phyloP scores from a whole-genome alignment of 2,329 filamentous ascomycete species.

The Orbilia brochopaga region DNA sequence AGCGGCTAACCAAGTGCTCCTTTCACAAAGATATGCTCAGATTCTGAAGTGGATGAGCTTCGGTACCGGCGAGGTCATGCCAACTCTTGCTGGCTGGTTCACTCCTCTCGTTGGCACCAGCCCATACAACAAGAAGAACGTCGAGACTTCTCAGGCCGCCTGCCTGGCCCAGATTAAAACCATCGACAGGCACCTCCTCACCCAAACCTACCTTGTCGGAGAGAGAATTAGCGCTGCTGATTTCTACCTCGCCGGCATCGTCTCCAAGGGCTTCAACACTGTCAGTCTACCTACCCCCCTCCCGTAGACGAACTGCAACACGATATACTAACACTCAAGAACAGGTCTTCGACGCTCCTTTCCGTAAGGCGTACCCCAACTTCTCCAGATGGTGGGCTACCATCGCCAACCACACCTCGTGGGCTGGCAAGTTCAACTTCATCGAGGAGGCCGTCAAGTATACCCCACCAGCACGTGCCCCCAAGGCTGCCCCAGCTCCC shows the following conservation, averaged over 20 bases:
- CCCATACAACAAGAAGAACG: slow-evolving; percentile 97
- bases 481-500: slow-evolving; percentile 63
- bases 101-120: slow-evolving; percentile 79
- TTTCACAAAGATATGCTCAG: slow-evolving; percentile 73
- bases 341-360: slow-evolving; percentile 82
- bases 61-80: slow-evolving; percentile 85
- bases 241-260: slow-evolving; percentile 78
- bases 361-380: slow-evolving; percentile 81
- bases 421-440: slow-evolving; percentile 75
- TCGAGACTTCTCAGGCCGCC: slow-evolving; percentile 77
- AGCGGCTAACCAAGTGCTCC: slow-evolving; percentile 53
- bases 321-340: slow-evolving; percentile 7
- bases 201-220: slow-evolving; percentile 96
- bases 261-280: slow-evolving; percentile 87
- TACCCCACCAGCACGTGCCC: slow-evolving; percentile 65
- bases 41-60: slow-evolving; percentile 99
- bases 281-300: slow-evolving; percentile 56
- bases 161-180: slow-evolving; percentile 72
- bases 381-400: slow-evolving; percentile 94
- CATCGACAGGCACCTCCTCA: slow-evolving; percentile 83
- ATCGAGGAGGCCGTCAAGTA: slow-evolving; percentile 81
- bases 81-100: slow-evolving; percentile 78
- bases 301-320: not conserved
- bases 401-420: slow-evolving; percentile 89
- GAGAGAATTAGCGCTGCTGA: slow-evolving; percentile 98